Evolutionary conservation across 305 asterid genomes (phyloP).

Genomic region (Stenogyne calaminthoides): DNA sequence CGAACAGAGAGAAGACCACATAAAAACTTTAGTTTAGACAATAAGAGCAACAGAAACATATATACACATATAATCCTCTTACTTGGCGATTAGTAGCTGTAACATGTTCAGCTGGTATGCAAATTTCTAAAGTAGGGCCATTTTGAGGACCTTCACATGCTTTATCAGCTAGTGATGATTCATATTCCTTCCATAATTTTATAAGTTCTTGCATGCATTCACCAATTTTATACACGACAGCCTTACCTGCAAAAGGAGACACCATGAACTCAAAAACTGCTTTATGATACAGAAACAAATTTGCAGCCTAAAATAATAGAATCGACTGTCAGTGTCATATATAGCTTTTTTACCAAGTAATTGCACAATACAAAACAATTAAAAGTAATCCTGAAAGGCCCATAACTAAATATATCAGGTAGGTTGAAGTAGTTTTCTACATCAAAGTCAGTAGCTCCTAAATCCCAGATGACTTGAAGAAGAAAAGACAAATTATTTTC

Average conservation of each 20-base stretch:
- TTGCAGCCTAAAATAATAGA: slow-evolving; percentile 22
- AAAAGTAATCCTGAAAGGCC: neutral
- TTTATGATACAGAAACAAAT: slow-evolving; percentile 13
- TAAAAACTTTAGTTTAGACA: neutral
- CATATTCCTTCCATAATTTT: slow-evolving; percentile 85
- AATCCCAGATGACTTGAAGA: too few species aligned
- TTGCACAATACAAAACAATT: neutral
- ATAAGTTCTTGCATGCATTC: slow-evolving; percentile 96
- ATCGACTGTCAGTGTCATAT: neutral
- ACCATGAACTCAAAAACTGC: slow-evolving; percentile 28
- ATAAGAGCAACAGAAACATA: slow-evolving; percentile 24
- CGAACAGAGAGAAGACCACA: slow-evolving; percentile 1
- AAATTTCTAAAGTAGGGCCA: slow-evolving; percentile 90
- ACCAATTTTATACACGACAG: slow-evolving; percentile 86
- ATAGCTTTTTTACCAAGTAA: slow-evolving; percentile 14
- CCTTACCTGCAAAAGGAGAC: slow-evolving; percentile 61
- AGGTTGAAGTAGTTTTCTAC: too few species aligned
- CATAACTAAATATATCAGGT: neutral
- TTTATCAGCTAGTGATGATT: slow-evolving; percentile 65
- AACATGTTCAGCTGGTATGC: slow-evolving; percentile 97
- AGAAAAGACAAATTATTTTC: too few species aligned
- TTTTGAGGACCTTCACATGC: slow-evolving; percentile 59
- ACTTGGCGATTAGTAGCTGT: slow-evolving; percentile 98
- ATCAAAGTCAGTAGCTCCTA: too few species aligned
- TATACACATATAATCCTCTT: slow-evolving; percentile 37